phyloP scores from a whole-genome alignment of 1,284 basidiomycete genomes.

The Exobasidium rhododendri region DNA sequence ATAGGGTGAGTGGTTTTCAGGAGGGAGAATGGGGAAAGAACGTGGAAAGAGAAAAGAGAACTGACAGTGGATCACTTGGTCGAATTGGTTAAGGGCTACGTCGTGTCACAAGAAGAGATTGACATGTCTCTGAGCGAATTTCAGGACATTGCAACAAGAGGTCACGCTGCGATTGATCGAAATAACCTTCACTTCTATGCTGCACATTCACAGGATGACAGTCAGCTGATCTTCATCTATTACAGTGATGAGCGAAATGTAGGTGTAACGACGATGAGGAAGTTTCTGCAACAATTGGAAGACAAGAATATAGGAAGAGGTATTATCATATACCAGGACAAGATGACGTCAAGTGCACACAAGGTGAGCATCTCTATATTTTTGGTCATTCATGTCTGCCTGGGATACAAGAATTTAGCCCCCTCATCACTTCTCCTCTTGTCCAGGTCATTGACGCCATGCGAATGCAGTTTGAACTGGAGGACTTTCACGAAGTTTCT shows the following conservation, averaged over 20 bases:
- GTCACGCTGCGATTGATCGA: slow-evolving; percentile 38
- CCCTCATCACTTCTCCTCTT: neutral
- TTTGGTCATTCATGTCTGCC: neutral
- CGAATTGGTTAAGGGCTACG: slow-evolving; percentile 63
- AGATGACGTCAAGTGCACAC: slow-evolving; percentile 91
- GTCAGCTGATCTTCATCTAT: slow-evolving; percentile 86
- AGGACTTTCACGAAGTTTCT: slow-evolving; percentile 95
- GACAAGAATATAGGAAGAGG: slow-evolving; percentile 78
- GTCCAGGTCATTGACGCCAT: slow-evolving; percentile 50
- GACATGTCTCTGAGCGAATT: slow-evolving; percentile 77
- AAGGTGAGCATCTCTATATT: slow-evolving; percentile 67
- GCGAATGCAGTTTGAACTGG: slow-evolving; percentile 74
- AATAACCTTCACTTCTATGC: slow-evolving; percentile 52
- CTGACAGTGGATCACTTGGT: neutral
- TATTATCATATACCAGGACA: slow-evolving; percentile 91
- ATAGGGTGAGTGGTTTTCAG: slow-evolving; percentile 58
- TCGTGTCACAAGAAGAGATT: slow-evolving; percentile 85
- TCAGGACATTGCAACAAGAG: slow-evolving; percentile 60
- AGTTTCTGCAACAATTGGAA: slow-evolving; percentile 50
- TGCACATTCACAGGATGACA: slow-evolving; percentile 54
- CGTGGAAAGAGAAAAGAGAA: too few species aligned
- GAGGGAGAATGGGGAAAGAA: neutral
- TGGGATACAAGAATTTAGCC: neutral
- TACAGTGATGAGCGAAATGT: slow-evolving; percentile 62
- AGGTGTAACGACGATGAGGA: slow-evolving; percentile 54